Evolutionary conservation across 2,329 filamentous ascomycete genomes (phyloP).

Genomic region (Emmonsiellopsis sp.): DNA sequence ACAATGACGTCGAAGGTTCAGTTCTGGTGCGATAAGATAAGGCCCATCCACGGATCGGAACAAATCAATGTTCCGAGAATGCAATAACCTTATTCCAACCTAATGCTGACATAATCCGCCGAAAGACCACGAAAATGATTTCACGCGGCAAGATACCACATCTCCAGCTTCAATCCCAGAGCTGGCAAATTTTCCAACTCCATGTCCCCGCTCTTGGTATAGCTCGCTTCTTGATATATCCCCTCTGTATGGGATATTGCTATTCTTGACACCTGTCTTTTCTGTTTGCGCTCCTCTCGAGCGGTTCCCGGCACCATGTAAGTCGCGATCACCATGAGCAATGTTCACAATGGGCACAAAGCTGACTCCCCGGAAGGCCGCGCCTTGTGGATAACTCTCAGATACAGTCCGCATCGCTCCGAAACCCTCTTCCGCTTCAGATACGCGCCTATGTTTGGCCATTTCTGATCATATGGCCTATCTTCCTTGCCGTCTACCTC

Average conservation of each 20-base stretch:
- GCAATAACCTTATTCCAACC: neutral
- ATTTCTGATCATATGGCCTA: constrained; percentile 82
- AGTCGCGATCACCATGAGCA: neutral
- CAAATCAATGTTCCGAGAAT: neutral
- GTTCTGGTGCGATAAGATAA: neutral
- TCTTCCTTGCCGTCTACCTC: constrained; percentile 82
- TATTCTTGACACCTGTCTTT: too few relatives aligned
- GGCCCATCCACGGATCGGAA: neutral
- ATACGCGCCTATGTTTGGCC: constrained; percentile 90
- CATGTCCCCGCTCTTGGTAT: neutral
- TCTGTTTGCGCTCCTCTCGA: constrained; percentile 1
- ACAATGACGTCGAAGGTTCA: too few relatives aligned
- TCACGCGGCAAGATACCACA: neutral
- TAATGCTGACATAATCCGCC: neutral
- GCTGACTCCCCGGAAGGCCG: constrained; percentile 44
- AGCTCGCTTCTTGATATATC: neutral
- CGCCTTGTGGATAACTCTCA: constrained; percentile 85
- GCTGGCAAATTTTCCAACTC: neutral
- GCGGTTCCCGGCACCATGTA: constrained; percentile 8
- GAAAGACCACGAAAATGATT: constrained; percentile 4
- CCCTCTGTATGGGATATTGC: neutral
- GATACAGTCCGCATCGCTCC: constrained; percentile 77
- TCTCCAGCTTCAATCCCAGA: neutral
- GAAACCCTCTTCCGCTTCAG: constrained; percentile 72
- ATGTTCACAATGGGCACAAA: neutral